Conservation (phyloP, 1,139 yeast species). For the Debaryomyces fabryi region DNA sequence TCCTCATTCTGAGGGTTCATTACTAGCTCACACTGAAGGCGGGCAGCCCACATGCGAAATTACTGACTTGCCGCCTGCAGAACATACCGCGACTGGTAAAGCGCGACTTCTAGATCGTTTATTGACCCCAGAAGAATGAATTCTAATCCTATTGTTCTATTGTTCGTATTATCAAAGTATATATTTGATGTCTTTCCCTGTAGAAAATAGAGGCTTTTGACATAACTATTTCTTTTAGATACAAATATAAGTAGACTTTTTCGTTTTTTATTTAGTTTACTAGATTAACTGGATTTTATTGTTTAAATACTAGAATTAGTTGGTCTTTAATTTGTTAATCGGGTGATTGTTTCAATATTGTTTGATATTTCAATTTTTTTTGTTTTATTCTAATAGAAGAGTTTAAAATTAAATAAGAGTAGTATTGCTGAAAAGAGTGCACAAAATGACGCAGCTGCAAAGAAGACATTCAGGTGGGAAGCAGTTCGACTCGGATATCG, state of each 20-base stretch:
- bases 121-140: background rate
- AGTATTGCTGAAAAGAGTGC: background rate
- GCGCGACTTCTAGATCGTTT: background rate
- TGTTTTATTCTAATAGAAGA: background rate
- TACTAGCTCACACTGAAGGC: background rate
- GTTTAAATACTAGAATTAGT: background rate
- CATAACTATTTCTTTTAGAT: background rate
- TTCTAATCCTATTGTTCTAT: background rate
- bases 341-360: background rate
- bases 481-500: slow-evolving; percentile 4
- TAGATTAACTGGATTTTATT: background rate
- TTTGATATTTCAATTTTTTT: background rate
- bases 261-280: background rate
- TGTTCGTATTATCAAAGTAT: background rate
- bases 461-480: background rate
- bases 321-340: background rate
- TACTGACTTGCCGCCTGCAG: background rate
- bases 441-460: background rate
- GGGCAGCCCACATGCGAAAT: background rate
- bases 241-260: background rate
- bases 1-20: background rate
- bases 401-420: background rate
- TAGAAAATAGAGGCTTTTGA: background rate
- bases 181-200: background rate
- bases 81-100: background rate